phyloP scores from a whole-genome alignment of 139 green algal species.

The Chlorella sp. region DNA sequence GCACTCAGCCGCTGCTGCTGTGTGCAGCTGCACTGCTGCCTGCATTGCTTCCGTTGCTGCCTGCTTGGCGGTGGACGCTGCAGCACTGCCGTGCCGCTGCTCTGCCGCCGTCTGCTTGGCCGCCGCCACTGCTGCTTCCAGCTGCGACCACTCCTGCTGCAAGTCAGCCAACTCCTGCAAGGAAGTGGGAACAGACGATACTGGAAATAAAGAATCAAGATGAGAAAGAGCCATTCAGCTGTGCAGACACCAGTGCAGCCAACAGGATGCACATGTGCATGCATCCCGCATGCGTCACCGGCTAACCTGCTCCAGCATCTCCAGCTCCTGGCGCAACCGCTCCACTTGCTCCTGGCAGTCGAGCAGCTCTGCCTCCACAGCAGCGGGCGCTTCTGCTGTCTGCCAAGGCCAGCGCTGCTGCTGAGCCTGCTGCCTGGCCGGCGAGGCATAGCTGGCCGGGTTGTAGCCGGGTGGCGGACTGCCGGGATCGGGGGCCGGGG shows the following conservation, averaged over 20 bases:
- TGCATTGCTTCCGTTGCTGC: constrained; percentile 14
- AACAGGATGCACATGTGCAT: neutral
- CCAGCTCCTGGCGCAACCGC: constrained; percentile 10
- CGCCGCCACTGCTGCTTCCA: neutral
- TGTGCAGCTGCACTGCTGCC: constrained; percentile 9
- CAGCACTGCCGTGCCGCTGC: neutral
- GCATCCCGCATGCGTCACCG: neutral
- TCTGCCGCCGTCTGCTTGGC: neutral
- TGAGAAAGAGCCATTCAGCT: neutral
- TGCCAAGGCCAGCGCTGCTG: neutral
- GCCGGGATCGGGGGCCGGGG: neutral
- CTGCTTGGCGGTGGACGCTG: neutral
- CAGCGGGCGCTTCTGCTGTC: neutral
- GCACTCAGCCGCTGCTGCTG: neutral
- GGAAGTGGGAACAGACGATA: neutral
- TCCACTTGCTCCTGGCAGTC: constrained; percentile 7
- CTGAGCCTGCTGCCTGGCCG: constrained; percentile 8
- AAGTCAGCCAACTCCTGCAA: constrained; percentile 10
- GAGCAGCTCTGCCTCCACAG: constrained; percentile 29
- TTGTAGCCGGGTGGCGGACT: constrained; percentile 23
- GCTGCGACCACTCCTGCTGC: neutral
- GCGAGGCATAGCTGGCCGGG: constrained; percentile 34
- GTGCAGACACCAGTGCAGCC: neutral
- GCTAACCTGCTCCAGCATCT: constrained; percentile 12
- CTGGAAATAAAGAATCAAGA: neutral